Base-by-base conservation (phyloP, 345 rosid genomes). In the Murraya koenigii region DNA sequence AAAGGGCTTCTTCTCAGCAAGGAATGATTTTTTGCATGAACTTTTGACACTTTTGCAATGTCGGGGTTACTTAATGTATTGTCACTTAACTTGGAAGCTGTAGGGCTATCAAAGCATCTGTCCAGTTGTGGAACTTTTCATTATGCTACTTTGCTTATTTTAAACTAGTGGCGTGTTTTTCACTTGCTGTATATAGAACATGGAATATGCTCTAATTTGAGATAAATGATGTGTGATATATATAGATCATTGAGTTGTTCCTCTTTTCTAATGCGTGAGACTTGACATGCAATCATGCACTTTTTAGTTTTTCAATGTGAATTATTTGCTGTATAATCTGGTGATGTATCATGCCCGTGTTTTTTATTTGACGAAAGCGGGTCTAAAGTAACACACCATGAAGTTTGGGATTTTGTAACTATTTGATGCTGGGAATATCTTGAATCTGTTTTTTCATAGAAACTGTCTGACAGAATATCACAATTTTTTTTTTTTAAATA, bases 41-140 rank as follows among this genome's bases (percentile, higher is more conserved):
- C 82, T 81, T 78, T 87, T 88, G 87, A 89, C 86, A 84, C 78
- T 62, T 68, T 58, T 87, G 85, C 92, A 83, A 95, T 95, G 99
- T 95, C 98, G 80, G 94, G 96, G 77, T 86, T 93, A 86, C 92
- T 92, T 81, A 94, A 95, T 90, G 99, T 95, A 93, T 64, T 63
- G 76, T 38, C 78, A 30, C 67, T 56, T 35, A 69, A 71, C 72
- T 85, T 79, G 49, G 32, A 14, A 44, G 22, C 71, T 63, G 30
- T 66, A 66, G 54, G 26, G 38, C n/a, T 52, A 23, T 22, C 32
- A 17, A 39, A 75, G 8, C 7, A 3, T 71, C 47, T 28, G 30
- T 76, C 38, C 54, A 38, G 67, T 66, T 63, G 25, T 56, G 74
- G 41, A 25, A 28, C 59, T 26, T 22, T 66, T 10, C 69, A 20